Evolutionary conservation across 2,329 filamentous ascomycete genomes (phyloP).

Genomic region (Teratosphaeria viscida): DNA sequence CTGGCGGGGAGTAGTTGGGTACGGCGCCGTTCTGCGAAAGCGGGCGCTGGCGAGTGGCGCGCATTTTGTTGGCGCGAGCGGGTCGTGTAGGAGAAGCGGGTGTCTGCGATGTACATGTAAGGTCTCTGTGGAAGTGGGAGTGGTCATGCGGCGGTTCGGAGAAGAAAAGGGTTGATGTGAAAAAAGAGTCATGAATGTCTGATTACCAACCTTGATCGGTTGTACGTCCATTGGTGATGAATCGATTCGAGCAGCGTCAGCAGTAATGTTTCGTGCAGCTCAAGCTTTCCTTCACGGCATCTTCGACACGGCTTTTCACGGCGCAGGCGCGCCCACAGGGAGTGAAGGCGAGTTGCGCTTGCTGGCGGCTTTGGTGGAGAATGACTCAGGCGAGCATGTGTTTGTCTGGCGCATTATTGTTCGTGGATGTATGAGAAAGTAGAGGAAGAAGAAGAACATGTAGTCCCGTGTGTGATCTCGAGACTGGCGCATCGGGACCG

Average conservation of each 20-base stretch:
- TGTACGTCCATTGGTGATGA: neutral
- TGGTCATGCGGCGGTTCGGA: neutral
- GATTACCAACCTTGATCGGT: neutral
- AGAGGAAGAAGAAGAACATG: neutral
- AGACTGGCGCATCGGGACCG: too few species aligned
- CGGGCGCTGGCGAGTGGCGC: conserved; percentile 17
- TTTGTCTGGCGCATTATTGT: neutral
- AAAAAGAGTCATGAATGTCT: neutral
- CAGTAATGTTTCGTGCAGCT: neutral
- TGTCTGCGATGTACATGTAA: conserved; percentile 4
- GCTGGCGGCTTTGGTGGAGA: neutral
- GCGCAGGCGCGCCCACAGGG: neutral
- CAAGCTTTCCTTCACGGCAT: neutral
- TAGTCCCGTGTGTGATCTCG: neutral
- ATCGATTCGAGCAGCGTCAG: neutral
- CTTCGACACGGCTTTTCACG: neutral
- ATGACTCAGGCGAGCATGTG: neutral
- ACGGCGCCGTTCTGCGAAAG: conserved; percentile 16
- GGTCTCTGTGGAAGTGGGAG: neutral
- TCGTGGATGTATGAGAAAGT: neutral
- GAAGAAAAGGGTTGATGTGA: neutral
- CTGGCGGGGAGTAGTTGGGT: conserved; percentile 4
- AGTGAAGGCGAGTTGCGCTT: neutral
- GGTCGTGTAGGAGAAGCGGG: conserved; percentile 1
- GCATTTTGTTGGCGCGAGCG: conserved; percentile 10